Evolutionary conservation across 2,329 filamentous ascomycete genomes (phyloP).

Genomic region (Scedosporium minutisporum): DNA sequence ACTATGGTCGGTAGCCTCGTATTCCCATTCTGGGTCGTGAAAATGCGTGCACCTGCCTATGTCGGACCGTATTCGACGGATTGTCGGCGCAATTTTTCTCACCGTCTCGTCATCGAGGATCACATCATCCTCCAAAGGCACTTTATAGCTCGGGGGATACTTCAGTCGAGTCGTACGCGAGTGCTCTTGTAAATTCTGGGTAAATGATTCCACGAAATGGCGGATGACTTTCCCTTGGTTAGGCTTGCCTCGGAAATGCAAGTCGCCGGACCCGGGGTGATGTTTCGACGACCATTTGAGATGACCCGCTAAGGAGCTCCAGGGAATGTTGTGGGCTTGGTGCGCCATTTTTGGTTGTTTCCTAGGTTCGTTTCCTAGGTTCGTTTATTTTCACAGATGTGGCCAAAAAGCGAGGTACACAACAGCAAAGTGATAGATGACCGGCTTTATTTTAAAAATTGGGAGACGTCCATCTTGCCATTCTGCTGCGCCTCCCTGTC

Average conservation of each 20-base stretch:
- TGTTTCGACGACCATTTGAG: constrained; percentile 7
- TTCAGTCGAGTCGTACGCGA: constrained; percentile 3
- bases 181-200: constrained; percentile 8
- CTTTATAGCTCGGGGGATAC: constrained; percentile 1
- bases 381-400: too few relatives aligned
- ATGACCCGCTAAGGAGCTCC: constrained; percentile 7
- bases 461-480: too few relatives aligned
- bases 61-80: neutral
- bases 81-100: neutral
- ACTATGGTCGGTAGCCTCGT: neutral
- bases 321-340: constrained; percentile 12
- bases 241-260: constrained; percentile 8
- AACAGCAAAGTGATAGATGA: too few relatives aligned
- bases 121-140: neutral
- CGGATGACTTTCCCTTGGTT: constrained; percentile 9
- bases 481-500: too few relatives aligned
- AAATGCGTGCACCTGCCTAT: neutral
- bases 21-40: neutral
- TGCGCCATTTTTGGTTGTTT: constrained; percentile 9
- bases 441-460: too few relatives aligned
- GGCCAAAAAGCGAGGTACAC: too few relatives aligned
- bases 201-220: constrained; percentile 10
- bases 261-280: neutral
- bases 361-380: too few relatives aligned
- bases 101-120: neutral